Base-by-base conservation (phyloP, 306 rosid species). In the Casuarina cunninghamiana region DNA sequence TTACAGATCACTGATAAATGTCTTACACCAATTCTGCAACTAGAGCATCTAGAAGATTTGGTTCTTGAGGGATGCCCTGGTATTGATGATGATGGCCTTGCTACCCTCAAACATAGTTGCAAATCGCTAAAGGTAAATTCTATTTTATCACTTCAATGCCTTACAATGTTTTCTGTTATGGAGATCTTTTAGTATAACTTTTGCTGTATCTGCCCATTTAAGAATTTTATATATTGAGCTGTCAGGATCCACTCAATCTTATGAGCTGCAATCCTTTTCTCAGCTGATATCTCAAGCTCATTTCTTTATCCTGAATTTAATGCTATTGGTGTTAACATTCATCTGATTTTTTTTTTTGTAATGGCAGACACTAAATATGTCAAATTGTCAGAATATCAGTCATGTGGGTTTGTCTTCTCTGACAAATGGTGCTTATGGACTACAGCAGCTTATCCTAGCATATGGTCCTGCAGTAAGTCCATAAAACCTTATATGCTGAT, bases 321-420 rank as follows among this genome's bases (percentile, higher is more conserved):
- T 61, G 12, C 63, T 55, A 26, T 26, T 61, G 2, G 17, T 17
- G 1, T 15, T 42, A 46, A 44, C 9, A 7, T 38, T 48, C 17
- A 57, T 10, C 12, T 8, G 43, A 53, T 37, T 76, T 78, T 78
- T 60, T 50, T 69, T 72, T 72, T 65, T 16, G 26, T 26, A 26
- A 26, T 26, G 32, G 6, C 89, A 91, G 97, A 82, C 41, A 80
- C 85, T 91, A 71, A 84, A 89, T 85, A 60, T 89, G 87, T 80
- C 91, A 49, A 78, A 86, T 62, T 91, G 94, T 88, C 86, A 51
- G 84, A 87, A 82, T 76, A 70, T 89, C 48, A 73, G 84, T 75
- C 91, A 88, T 50, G 70, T 86, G 73, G 97, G 94, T 76, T 83
- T 91, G 75, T 78, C 90, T 75, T 79, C 89, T 77, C 81, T 91